phyloP scores from a whole-genome alignment of 768 basidiomycete genomes.

The Termitomyces bulborhizus region DNA sequence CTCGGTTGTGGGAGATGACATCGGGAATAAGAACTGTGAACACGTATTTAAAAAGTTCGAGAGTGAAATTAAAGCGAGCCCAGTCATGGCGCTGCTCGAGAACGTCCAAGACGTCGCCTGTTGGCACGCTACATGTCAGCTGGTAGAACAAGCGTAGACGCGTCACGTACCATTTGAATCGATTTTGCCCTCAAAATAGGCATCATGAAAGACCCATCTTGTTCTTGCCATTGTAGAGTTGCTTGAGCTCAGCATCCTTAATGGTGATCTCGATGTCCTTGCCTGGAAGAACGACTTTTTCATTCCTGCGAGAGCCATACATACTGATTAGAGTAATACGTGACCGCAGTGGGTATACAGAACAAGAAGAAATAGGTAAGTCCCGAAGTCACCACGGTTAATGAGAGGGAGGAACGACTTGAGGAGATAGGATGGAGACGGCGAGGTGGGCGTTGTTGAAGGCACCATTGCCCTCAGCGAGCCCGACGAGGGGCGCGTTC shows the following conservation, averaged over 20 bases:
- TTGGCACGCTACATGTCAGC: conserved; percentile 2
- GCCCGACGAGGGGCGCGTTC: too few relatives aligned
- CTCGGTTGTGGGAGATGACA: conserved; percentile 88
- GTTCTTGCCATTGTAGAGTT: conserved; percentile 71
- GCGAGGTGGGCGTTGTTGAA: too few relatives aligned
- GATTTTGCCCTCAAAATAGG: conserved; percentile 34
- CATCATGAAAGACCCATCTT: conserved; percentile 98
- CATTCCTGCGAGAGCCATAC: too few relatives aligned
- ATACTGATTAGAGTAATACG: too few relatives aligned
- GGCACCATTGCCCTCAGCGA: too few relatives aligned
- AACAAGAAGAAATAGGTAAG: too few relatives aligned
- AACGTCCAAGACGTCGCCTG: conserved; percentile 90
- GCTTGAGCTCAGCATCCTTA: conserved; percentile 76
- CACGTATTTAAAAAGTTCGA: conserved; percentile 91
- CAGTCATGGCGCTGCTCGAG: conserved; percentile 96
- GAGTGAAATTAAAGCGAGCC: conserved; percentile 87
- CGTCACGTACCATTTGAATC: too few relatives aligned
- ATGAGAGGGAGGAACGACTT: too few relatives aligned
- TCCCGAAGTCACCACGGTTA: too few relatives aligned
- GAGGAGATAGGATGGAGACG: too few relatives aligned
- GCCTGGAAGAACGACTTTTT: too few relatives aligned
- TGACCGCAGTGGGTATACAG: too few relatives aligned
- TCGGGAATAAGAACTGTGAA: conserved; percentile 86
- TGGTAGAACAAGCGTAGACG: neutral
- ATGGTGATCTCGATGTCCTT: conserved; percentile 37